A percentile compares a stretch with the other conserved stretches of the same genome.
phyloP scores from a whole-genome alignment of 2,329 filamentous ascomycete species.

The Xenoacremonium recifei region DNA sequence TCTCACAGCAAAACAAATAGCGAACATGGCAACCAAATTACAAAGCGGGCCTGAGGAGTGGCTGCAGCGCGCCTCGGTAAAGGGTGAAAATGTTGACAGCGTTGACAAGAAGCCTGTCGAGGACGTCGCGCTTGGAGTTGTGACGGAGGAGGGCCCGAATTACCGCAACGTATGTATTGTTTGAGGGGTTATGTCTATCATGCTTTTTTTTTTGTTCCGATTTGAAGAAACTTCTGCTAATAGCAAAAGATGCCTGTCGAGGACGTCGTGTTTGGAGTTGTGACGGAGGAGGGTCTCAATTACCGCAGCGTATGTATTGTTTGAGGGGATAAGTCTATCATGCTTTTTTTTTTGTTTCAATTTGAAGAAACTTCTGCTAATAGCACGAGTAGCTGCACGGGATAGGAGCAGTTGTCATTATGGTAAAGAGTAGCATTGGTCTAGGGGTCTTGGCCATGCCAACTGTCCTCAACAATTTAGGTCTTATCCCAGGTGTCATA shows the following conservation, averaged over 20 bases:
- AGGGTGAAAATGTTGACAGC: too few relatives aligned
- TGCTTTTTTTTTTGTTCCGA: too few relatives aligned
- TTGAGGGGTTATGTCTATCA: neutral
- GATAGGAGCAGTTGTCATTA: slow-evolving; percentile 40
- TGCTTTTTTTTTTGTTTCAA: too few relatives aligned
- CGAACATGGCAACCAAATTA: too few relatives aligned
- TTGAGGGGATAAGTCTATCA: neutral
- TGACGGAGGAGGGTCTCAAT: slow-evolving; percentile 25
- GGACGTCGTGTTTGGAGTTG: slow-evolving; percentile 24
- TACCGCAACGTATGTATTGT: slow-evolving; percentile 13
- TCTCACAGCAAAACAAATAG: too few relatives aligned
- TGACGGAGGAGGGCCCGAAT: too few relatives aligned
- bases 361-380: slow-evolving; percentile 25
- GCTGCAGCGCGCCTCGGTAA: too few relatives aligned
- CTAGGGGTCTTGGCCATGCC: slow-evolving; percentile 50
- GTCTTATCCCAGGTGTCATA: slow-evolving; percentile 48
- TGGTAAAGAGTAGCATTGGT: slow-evolving; percentile 46
- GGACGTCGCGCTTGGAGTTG: too few relatives aligned
- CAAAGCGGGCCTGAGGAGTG: too few relatives aligned
- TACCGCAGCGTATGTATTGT: slow-evolving; percentile 27
- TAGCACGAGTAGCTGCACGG: slow-evolving; percentile 35
- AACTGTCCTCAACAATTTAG: slow-evolving; percentile 41
- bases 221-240: slow-evolving; percentile 25
- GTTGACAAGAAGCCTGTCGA: slow-evolving; percentile 12
- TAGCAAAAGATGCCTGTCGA: slow-evolving; percentile 22